phyloP scores from a whole-genome alignment of 1,139 yeast species.

The Candida albicans region DNA sequence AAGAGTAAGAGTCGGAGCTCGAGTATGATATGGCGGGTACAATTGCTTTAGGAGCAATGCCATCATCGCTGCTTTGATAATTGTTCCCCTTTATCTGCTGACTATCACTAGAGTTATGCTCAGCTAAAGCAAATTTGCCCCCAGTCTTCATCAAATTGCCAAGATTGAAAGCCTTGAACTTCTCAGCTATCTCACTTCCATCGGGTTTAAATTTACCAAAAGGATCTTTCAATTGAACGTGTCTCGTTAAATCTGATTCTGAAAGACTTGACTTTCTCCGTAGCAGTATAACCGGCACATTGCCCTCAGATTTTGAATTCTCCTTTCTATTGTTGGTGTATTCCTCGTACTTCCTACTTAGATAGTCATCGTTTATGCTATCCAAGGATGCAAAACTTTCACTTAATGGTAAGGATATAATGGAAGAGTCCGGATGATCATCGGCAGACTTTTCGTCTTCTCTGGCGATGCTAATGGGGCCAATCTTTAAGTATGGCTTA shows the following conservation, averaged over 20 bases:
- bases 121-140: no score
- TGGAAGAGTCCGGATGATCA: conserved; percentile 30
- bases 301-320: conserved; percentile 7
- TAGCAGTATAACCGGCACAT: conserved; percentile 2
- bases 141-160: conserved; percentile 37
- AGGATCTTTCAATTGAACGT: background rate
- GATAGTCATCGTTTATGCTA: conserved; percentile 63
- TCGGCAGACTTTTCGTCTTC: conserved; percentile 2
- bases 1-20: conserved; percentile 9
- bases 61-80: conserved; percentile 13
- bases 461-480: conserved; percentile 10
- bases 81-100: no score
- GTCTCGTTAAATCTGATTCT: conserved; percentile 13
- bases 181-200: conserved; percentile 26
- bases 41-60: conserved; percentile 24
- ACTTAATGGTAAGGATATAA: conserved; percentile 58
- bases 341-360: conserved; percentile 38
- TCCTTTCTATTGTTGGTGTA: conserved; percentile 18
- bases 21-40: conserved; percentile 6
- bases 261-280: conserved; percentile 17
- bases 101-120: no score
- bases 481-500: conserved; percentile 19
- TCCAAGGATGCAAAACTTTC: conserved; percentile 79
- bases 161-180: conserved; percentile 40
- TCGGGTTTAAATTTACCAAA: conserved; percentile 1